A percentile compares a stretch with the other conserved stretches of the same genome.
phyloP scores from a whole-genome alignment of 2,329 filamentous ascomycete genomes.

The Albifimbria verrucaria region DNA sequence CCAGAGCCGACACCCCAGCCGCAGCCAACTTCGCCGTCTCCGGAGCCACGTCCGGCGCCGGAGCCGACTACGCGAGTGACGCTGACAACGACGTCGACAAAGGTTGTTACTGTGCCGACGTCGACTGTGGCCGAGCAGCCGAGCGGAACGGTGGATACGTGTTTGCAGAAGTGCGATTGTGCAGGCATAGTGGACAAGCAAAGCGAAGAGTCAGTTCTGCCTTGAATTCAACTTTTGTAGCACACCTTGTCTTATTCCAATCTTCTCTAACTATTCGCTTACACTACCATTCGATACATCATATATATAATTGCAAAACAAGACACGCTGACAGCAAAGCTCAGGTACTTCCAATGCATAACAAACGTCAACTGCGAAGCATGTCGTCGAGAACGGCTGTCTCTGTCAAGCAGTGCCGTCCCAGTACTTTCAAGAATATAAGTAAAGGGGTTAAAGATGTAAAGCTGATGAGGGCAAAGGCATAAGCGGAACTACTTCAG shows the following conservation, averaged over 20 bases:
- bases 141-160: neutral
- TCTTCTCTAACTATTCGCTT: too few relatives aligned
- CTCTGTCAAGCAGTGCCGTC: neutral
- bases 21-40: neutral
- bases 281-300: too few relatives aligned
- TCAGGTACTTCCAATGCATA: constrained; percentile 31
- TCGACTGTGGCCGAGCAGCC: neutral
- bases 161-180: constrained; percentile 19
- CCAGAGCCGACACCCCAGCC: neutral
- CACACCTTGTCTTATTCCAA: too few relatives aligned
- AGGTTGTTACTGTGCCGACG: neutral
- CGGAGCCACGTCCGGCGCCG: neutral
- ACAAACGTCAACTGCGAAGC: constrained; percentile 27
- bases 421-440: neutral
- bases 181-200: constrained; percentile 19
- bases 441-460: neutral
- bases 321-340: neutral
- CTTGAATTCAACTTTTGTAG: too few relatives aligned
- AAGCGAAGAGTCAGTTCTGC: constrained; percentile 22
- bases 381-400: neutral
- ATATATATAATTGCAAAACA: neutral
- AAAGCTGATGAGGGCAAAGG: neutral
- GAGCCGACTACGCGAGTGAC: neutral
- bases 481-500: neutral
- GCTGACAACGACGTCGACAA: neutral